Conservation (phyloP, 2,329 filamentous ascomycete species). For the Penicillium italicum region DNA sequence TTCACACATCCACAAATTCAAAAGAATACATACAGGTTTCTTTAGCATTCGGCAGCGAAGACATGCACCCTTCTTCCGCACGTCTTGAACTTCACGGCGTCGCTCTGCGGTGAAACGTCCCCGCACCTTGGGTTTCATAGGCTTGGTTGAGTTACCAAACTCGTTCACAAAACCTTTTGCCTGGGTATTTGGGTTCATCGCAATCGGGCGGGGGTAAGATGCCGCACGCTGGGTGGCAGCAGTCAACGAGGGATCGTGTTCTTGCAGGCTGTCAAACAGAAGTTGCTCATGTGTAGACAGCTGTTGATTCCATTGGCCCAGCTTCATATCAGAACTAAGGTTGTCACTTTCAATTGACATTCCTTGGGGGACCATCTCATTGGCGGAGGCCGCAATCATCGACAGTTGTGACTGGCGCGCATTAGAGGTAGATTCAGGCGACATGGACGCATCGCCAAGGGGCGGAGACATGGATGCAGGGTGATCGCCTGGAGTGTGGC, state of each 20-base stretch:
- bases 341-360: constrained; percentile 35
- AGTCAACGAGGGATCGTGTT: constrained; percentile 39
- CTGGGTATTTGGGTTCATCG: constrained; percentile 42
- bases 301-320: constrained; percentile 35
- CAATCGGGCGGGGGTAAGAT: constrained; percentile 42
- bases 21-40: constrained; percentile 47
- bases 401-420: constrained; percentile 44
- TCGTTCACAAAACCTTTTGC: constrained; percentile 42
- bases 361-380: constrained; percentile 44
- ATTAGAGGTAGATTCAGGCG: constrained; percentile 35
- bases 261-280: constrained; percentile 39
- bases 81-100: constrained; percentile 57
- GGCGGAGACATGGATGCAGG: constrained; percentile 35
- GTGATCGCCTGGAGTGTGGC: constrained; percentile 31
- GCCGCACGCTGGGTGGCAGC: constrained; percentile 40
- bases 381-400: constrained; percentile 46
- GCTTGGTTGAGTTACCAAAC: constrained; percentile 40
- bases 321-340: constrained; percentile 29
- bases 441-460: constrained; percentile 33
- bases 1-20: background rate
- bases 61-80: constrained; percentile 59
- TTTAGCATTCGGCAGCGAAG: constrained; percentile 63
- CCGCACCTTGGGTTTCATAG: constrained; percentile 48
- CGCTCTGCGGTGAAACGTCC: constrained; percentile 55
- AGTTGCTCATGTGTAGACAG: constrained; percentile 40